Conservation (phyloP, 1,284 basidiomycete species). For the Austroboletus rostrupii region DNA sequence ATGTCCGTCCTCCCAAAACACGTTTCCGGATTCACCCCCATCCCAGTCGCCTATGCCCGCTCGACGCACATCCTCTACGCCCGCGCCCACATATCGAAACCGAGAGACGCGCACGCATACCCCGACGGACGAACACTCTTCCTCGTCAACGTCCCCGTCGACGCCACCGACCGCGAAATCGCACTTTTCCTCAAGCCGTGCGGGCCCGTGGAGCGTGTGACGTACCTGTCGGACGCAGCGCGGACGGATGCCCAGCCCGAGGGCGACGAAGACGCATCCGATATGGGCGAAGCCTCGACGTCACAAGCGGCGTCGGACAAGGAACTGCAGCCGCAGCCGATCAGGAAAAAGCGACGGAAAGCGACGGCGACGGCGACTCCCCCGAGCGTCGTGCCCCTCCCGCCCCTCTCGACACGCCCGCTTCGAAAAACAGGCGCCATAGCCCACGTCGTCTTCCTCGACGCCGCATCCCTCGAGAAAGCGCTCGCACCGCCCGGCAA, state of each 20-base stretch:
- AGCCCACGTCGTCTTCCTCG: constrained; percentile 78
- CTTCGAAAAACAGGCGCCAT: constrained; percentile 61
- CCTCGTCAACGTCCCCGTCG: constrained; percentile 81
- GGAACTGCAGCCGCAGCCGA: constrained; percentile 34
- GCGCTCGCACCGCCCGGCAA: constrained; percentile 50
- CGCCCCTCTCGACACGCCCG: constrained; percentile 48
- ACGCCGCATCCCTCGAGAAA: constrained; percentile 64
- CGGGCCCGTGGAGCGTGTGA: constrained; percentile 74
- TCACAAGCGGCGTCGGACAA: constrained; percentile 9
- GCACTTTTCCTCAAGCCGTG: constrained; percentile 66
- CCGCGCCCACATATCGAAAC: constrained; percentile 50
- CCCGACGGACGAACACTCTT: constrained; percentile 79
- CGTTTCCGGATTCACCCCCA: constrained; percentile 50
- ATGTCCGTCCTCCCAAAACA: constrained; percentile 18
- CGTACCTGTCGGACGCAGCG: constrained; percentile 42
- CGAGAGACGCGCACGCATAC: constrained; percentile 33
- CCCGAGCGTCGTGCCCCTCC: constrained; percentile 56
- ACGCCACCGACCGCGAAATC: constrained; percentile 77
- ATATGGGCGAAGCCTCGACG: background rate
- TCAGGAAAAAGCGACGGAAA: constrained; percentile 49
- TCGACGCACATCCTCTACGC: constrained; percentile 64
- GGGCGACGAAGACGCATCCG: background rate
- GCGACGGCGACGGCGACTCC: constrained; percentile 34
- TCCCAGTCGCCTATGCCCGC: constrained; percentile 53
- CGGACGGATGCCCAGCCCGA: constrained; percentile 25